Percentiles rank a stretch among this genome's conserved stretches.
phyloP scores from a whole-genome alignment of 1,139 yeast genomes.

The Yamadazyma epiphylla region DNA sequence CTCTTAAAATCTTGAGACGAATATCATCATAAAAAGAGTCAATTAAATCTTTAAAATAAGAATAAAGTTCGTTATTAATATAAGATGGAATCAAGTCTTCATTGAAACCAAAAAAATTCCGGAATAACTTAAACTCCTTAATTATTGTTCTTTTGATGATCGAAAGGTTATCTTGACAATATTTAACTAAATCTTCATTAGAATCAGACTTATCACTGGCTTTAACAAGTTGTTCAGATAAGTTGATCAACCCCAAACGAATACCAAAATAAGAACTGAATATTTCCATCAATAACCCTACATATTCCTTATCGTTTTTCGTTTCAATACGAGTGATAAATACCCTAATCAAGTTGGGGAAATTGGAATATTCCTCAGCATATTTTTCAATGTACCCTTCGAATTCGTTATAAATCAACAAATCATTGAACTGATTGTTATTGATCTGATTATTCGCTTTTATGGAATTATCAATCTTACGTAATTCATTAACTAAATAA shows the following conservation, averaged over 20 bases:
- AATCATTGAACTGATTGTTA: conserved; percentile 18
- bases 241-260: conserved; percentile 38
- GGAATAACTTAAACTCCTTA: conserved; percentile 60
- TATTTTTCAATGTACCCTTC: conserved; percentile 23
- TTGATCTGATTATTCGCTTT: conserved; percentile 16
- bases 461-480: conserved; percentile 43
- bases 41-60: conserved; percentile 58
- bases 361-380: conserved; percentile 19
- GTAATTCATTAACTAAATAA: conserved; percentile 55
- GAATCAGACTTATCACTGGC: neutral
- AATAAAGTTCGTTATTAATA: conserved; percentile 34
- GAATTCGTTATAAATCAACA: conserved; percentile 54
- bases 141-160: conserved; percentile 55
- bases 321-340: conserved; percentile 45
- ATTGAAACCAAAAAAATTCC: conserved; percentile 39
- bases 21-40: conserved; percentile 76
- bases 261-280: conserved; percentile 57
- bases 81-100: conserved; percentile 13
- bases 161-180: conserved; percentile 56
- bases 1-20: conserved; percentile 65
- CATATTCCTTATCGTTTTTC: conserved; percentile 60
- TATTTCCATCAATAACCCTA: conserved; percentile 67
- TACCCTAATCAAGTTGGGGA: conserved; percentile 46
- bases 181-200: conserved; percentile 40
- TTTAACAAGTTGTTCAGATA: neutral